Evolutionary conservation across 371 early-diverging fungal genomes (phyloP).

Genomic region (Batrachochytrium dendrobatidis): DNA sequence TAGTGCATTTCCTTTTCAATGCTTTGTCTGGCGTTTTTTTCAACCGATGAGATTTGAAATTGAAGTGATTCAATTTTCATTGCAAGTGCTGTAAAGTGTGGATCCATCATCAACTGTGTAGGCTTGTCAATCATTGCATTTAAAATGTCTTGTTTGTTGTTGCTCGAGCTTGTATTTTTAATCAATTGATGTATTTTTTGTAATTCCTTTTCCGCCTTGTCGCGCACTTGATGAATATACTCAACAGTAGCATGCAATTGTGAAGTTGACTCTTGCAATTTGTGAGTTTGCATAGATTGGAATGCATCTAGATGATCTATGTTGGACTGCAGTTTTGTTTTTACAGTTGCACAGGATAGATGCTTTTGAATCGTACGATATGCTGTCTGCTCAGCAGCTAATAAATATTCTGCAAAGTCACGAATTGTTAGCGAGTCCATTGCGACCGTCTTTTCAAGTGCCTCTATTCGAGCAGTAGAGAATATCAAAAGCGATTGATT

Average conservation of each 20-base stretch:
- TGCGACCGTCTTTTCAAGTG: too few relatives aligned
- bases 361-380: too few relatives aligned
- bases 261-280: constrained; percentile 15
- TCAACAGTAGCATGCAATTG: constrained; percentile 17
- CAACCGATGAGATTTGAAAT: constrained; percentile 13
- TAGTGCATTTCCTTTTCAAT: too few relatives aligned
- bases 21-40: too few relatives aligned
- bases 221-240: constrained; percentile 22
- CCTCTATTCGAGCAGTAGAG: too few relatives aligned
- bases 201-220: constrained; percentile 24
- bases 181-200: constrained; percentile 22
- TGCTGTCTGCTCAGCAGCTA: too few relatives aligned
- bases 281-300: constrained; percentile 25
- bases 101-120: constrained; percentile 26
- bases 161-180: too few relatives aligned
- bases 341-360: constrained; percentile 25
- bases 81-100: constrained; percentile 32
- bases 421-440: background rate
- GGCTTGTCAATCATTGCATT: constrained; percentile 23
- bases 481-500: too few relatives aligned
- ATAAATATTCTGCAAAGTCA: background rate
- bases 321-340: constrained; percentile 29
- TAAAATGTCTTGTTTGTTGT: too few relatives aligned
- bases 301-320: constrained; percentile 28
- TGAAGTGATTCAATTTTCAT: constrained; percentile 18